A percentile compares a stretch with the other conserved stretches of the same genome.
These are phyloP conservation scores for Cruciata laevipes DNA, from an alignment of 257 asterid species.

Conservation along the genomic window DNA sequence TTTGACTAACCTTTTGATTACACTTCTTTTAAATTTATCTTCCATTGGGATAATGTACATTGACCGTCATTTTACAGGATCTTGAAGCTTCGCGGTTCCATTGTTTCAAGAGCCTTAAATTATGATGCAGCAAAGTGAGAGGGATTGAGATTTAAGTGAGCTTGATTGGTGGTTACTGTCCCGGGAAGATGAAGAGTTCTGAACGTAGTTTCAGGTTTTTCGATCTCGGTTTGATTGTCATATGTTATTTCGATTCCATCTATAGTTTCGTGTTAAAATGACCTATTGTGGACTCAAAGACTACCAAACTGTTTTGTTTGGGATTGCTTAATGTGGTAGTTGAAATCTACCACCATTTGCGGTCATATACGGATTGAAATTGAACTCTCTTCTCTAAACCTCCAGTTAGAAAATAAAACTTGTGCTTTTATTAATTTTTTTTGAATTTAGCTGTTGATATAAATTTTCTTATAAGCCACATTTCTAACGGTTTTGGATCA, in stretches of 20 bases:
- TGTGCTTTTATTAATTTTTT: too few relatives aligned
- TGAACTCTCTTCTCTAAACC: too few relatives aligned
- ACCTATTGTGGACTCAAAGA: constrained; percentile 41
- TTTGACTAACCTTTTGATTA: constrained; percentile 17
- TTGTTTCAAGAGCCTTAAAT: constrained; percentile 13
- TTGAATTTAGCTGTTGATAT: too few relatives aligned
- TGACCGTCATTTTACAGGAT: constrained; percentile 27
- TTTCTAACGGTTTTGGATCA: too few relatives aligned
- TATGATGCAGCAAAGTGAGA: constrained; percentile 13
- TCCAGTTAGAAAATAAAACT: too few relatives aligned
- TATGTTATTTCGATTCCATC: constrained; percentile 21
- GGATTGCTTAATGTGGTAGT: constrained; percentile 18
- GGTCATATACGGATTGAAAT: too few relatives aligned
- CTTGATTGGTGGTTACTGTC: constrained; percentile 29
- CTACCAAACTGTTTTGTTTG: constrained; percentile 18
- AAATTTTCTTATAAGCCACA: too few relatives aligned
- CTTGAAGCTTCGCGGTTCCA: constrained; percentile 8
- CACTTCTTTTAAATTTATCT: background rate
- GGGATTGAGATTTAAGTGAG: constrained; percentile 38
- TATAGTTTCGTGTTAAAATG: constrained; percentile 28
- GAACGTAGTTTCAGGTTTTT: constrained; percentile 53
- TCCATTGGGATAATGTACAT: background rate
- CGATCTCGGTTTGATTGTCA: constrained; percentile 29
- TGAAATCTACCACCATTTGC: constrained; percentile 16
- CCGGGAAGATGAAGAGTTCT: constrained; percentile 32